Conservation (phyloP, 768 basidiomycete genomes). For the Crepidotus variabilis region DNA sequence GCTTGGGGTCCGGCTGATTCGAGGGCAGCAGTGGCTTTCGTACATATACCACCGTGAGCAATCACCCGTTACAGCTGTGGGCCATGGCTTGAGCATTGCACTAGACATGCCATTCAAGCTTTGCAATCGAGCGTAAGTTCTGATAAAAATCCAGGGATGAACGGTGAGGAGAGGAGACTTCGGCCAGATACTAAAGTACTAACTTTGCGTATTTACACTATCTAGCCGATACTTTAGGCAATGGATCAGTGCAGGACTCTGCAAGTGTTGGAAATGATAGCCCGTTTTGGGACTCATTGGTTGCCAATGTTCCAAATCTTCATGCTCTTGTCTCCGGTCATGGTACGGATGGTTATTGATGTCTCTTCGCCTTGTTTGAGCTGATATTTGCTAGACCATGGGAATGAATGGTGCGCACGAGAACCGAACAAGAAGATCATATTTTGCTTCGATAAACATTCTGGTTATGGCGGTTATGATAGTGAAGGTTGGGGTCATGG, state of each 20-base stretch:
- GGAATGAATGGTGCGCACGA: slow-evolving; percentile 76
- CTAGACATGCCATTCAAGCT: slow-evolving; percentile 32
- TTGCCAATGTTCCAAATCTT: slow-evolving; percentile 56
- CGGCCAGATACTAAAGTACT: not conserved
- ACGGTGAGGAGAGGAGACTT: slow-evolving; percentile 25
- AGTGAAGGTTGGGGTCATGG: slow-evolving; percentile 56
- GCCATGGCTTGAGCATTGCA: no score
- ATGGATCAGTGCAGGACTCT: slow-evolving; percentile 60
- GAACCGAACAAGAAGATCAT: slow-evolving; percentile 58
- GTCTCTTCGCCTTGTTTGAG: not conserved
- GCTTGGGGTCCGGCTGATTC: slow-evolving; percentile 53
- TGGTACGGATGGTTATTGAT: slow-evolving; percentile 32
- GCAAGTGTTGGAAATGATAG: slow-evolving; percentile 42
- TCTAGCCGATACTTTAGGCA: slow-evolving; percentile 47
- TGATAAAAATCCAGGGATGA: slow-evolving; percentile 38
- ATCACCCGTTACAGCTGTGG: no score
- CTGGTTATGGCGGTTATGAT: slow-evolving; percentile 70
- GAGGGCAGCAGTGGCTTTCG: slow-evolving; percentile 60
- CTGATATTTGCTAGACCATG: slow-evolving; percentile 51
- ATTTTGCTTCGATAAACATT: slow-evolving; percentile 79
- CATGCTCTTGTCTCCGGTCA: slow-evolving; percentile 71
- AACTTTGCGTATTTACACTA: not conserved
- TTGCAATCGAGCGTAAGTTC: slow-evolving; percentile 32
- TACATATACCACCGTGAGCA: slow-evolving; percentile 61
- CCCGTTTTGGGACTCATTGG: slow-evolving; percentile 62